Evolutionary conservation across 2,329 filamentous ascomycete species (phyloP).

Genomic region (Xylaria multiplex): DNA sequence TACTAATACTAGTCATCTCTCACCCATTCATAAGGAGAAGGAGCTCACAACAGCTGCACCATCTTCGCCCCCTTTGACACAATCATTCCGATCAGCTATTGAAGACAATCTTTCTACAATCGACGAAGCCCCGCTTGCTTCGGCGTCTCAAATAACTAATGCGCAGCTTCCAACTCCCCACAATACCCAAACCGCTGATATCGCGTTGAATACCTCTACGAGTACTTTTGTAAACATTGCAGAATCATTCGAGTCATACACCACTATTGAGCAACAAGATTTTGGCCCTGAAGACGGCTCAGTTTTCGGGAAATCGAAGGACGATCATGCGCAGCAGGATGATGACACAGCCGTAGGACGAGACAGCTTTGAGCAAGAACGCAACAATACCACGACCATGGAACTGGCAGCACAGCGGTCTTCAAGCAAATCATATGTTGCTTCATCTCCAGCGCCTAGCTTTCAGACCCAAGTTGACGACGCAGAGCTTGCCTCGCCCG

Average conservation of each 20-base stretch:
- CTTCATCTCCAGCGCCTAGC: constrained; percentile 37
- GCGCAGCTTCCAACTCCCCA: constrained; percentile 43
- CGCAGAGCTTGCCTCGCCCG: constrained; percentile 32
- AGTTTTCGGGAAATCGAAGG: not conserved
- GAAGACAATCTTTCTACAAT: constrained; percentile 7
- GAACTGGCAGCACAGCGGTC: constrained; percentile 10
- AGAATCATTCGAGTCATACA: constrained; percentile 29
- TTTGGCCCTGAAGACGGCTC: not conserved
- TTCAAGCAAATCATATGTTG: constrained; percentile 2
- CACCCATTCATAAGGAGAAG: not conserved
- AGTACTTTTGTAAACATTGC: constrained; percentile 31
- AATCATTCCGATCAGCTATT: constrained; percentile 38
- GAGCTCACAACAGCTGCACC: constrained; percentile 50
- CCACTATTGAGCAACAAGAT: constrained; percentile 15
- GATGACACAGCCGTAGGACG: not conserved
- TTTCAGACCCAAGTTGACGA: constrained; percentile 40
- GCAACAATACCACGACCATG: not conserved
- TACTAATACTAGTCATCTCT: constrained; percentile 39
- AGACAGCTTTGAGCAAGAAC: constrained; percentile 6
- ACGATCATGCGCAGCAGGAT: constrained; percentile 12
- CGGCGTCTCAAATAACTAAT: constrained; percentile 20
- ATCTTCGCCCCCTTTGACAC: constrained; percentile 44
- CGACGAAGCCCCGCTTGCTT: constrained; percentile 26
- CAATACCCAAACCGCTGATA: constrained; percentile 39
- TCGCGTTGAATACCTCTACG: constrained; percentile 7